phyloP scores from a whole-genome alignment of 345 rosid species.

The Arabis alpina region DNA sequence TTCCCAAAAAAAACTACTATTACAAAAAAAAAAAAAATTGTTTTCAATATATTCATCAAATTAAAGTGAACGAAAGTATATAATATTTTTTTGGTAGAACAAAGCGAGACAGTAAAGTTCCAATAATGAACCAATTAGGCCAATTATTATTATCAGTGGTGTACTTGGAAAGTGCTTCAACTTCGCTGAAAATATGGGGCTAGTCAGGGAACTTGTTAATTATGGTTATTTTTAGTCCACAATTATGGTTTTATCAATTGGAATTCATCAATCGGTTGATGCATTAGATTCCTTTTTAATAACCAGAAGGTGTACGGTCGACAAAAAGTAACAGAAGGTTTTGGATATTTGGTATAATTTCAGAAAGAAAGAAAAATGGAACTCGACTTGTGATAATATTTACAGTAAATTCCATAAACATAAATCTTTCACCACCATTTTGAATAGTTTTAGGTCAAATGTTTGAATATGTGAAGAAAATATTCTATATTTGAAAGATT shows the following conservation, averaged over 20 bases:
- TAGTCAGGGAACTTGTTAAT: neutral
- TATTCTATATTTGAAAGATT: too few species aligned
- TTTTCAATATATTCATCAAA: neutral
- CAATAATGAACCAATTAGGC: slow-evolving; percentile 28
- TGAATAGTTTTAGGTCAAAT: neutral
- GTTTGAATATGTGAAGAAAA: neutral
- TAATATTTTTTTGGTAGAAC: neutral
- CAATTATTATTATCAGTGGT: slow-evolving; percentile 15
- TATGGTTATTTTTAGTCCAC: neutral
- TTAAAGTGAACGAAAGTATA: slow-evolving; percentile 3
- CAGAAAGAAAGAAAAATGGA: neutral
- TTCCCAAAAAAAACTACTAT: too few species aligned
- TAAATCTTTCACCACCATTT: neutral
- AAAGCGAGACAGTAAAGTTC: slow-evolving; percentile 23
- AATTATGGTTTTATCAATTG: neutral
- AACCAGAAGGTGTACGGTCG: neutral
- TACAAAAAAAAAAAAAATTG: neutral
- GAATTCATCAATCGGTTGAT: neutral
- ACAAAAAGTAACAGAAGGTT: too few species aligned
- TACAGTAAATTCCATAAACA: neutral
- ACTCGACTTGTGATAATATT: neutral
- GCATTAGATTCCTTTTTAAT: neutral
- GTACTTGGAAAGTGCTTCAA: slow-evolving; percentile 31
- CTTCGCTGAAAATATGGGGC: slow-evolving; percentile 30
- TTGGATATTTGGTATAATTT: neutral